Base-by-base conservation (phyloP, 169 alveolate genomes). In the Plasmodium gonderi region DNA sequence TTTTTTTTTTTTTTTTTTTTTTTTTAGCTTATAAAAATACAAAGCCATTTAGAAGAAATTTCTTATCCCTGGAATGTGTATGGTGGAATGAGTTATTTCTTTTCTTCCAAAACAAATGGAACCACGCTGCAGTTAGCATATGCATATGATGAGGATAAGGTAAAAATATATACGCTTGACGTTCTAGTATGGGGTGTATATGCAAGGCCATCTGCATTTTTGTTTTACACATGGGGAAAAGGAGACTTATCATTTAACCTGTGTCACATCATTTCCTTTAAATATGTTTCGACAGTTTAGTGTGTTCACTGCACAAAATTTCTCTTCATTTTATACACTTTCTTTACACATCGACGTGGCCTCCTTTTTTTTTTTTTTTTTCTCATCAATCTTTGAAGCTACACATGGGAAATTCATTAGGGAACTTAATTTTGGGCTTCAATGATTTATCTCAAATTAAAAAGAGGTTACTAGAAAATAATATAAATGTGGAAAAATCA, bases 321-420 rank as follows among this genome's bases (percentile, higher is more conserved):
- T 54, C n/a, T 54, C 29, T 33, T 31, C 64, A 33, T 77, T 77
- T 44, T 20, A 29, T 42, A 79, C 11, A 33, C 11, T 54, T 38
- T 20, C 60, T 33, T 45, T 60, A 54, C 51, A 14, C 69, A 54
- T 3, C n/a, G 20, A 31, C 44, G 23, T 79, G 23, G 65, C 44
- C 20, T 8, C 74, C n/a, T 80, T 38, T n/a, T 42, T 47, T 72
- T 12, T 7, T 42, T 54, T 40, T 44, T 68, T 23, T 33, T n/a
- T n/a, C n/a, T n/a, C n/a, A n/a, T n/a, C n/a, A n/a, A n/a, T n/a
- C n/a, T 0, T 78, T 26, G 17, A 68, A 85, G 92, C 92, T 85
- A 29, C 92, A 85, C 92, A 85, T 85, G 92, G 92, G 92, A 1
- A 85, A 85, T 74, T 85, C 92, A 12, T 38, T 85, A 5, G 92